Base-by-base conservation (phyloP, 352 stramenopile genomes). In the Elongisporangium undulatum region DNA sequence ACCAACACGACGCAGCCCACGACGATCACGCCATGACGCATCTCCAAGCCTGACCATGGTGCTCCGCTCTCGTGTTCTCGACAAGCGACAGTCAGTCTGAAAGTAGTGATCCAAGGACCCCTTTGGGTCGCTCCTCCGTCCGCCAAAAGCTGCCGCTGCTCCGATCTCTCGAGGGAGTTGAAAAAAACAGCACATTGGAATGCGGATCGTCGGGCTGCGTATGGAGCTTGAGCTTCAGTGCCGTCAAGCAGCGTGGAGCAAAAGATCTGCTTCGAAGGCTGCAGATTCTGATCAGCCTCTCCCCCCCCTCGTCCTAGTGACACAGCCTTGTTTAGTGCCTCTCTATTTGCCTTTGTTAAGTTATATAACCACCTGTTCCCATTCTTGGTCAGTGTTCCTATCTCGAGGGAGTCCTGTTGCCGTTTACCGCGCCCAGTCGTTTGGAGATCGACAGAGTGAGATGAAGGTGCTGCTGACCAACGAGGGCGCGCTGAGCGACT, bases 381-480 rank as follows among this genome's bases (percentile, higher is more conserved):
- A 9, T 19, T 8, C 34, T 41, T n/a, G 51, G 21, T 2, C 17
- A 17, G 7, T 49, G 39, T 52, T 24, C 10, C 6, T 59, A 52
- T 59, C 10, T 0, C 21, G 29, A 53, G 22, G 38, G 16, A 23
- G 22, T 53, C 12, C 15, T n/a, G 13, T 38, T n/a, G 26, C 10
- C 34, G 34, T 45, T 45, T 45, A 45, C 34, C 34, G 34, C 34
- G 34, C 34, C 34, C 34, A 45, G 34, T 45, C 34, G 34, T 45
- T 45, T 45, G 34, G 34, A 45, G 34, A 45, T 45, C 17, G 34
- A 45, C 34, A 45, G 12, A 45, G 34, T 12, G 34, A 12, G 20
- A 94, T 94, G 85, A 94, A 92, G 75, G 85, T 94, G 69, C 59
- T 94, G 68, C 68, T 87, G 65, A 83, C 86, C 61, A 92, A 91